Percentiles rank a stretch among this genome's conserved stretches.
Conservation (phyloP, 352 stramenopile genomes). For the Saprolegnia parasitica region DNA sequence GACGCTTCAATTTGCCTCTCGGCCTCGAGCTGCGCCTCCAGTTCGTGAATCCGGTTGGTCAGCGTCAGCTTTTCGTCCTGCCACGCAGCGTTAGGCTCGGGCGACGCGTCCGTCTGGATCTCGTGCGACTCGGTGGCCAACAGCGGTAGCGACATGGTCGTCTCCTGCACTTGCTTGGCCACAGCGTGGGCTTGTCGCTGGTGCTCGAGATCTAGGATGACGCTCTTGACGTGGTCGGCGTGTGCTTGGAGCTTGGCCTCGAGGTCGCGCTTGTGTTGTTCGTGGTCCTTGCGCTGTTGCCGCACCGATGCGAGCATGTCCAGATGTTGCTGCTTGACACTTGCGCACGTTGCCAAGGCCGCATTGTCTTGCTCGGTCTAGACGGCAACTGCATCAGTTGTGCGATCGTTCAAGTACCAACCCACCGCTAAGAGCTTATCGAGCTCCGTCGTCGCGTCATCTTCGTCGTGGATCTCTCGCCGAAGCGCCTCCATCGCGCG, state of each 20-base stretch:
- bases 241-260: constrained; percentile 29
- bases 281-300: constrained; percentile 29
- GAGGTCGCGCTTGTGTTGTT: constrained; percentile 25
- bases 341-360: not conserved
- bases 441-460: constrained; percentile 17
- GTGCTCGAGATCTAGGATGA: constrained; percentile 32
- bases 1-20: not conserved
- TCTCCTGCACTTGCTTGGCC: not conserved
- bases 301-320: constrained; percentile 38
- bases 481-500: constrained; percentile 3
- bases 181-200: not conserved
- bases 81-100: not conserved
- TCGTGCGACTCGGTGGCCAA: not conserved
- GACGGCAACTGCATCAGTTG: not conserved
- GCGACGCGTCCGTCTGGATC: too few relatives aligned
- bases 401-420: not conserved
- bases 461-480: constrained; percentile 23
- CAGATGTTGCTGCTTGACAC: not conserved
- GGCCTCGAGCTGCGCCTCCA: constrained; percentile 6
- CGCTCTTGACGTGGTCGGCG: constrained; percentile 39
- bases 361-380: constrained; percentile 5
- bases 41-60: not conserved
- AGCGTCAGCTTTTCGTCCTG: constrained; percentile 10
- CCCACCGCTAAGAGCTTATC: constrained; percentile 18
- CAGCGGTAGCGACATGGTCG: not conserved